phyloP scores from a whole-genome alignment of 2,329 filamentous ascomycete species.

The Neofusicoccum parvum region DNA sequence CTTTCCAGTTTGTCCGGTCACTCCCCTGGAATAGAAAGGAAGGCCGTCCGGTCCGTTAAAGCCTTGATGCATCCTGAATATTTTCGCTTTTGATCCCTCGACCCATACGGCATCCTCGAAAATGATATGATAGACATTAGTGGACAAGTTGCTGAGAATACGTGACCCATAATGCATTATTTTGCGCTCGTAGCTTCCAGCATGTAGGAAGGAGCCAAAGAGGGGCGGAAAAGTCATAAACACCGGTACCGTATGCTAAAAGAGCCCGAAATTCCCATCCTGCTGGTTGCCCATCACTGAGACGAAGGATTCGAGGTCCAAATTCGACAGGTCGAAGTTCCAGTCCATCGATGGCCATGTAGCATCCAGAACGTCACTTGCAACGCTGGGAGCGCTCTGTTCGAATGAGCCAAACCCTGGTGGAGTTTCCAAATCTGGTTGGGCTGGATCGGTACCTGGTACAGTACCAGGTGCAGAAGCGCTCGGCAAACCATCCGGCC shows the following conservation, averaged over 20 bases:
- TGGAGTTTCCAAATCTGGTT: constrained; percentile 4
- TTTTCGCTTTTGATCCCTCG: too few species aligned
- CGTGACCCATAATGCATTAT: neutral
- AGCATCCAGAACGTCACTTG: constrained; percentile 10
- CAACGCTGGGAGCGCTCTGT: constrained; percentile 7
- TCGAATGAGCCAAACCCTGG: constrained; percentile 7
- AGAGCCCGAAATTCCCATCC: constrained; percentile 2
- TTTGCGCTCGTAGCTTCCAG: neutral
- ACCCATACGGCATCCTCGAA: too few species aligned
- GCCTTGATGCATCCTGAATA: too few species aligned
- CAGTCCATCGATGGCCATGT: constrained; percentile 20
- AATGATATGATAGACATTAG: too few species aligned
- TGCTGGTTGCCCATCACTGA: constrained; percentile 19
- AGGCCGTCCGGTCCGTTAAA: too few species aligned
- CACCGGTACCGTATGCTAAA: neutral
- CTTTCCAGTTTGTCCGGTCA: neutral
- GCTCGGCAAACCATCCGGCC: neutral
- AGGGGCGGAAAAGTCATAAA: neutral
- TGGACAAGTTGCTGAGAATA: too few species aligned
- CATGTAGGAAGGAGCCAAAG: neutral
- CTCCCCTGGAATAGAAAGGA: too few species aligned
- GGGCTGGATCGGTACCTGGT: neutral
- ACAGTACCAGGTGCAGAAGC: neutral
- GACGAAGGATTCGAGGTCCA: constrained; percentile 18
- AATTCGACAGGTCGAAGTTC: constrained; percentile 21